Evolutionary conservation across 345 rosid species (phyloP).

Genomic region (Populus simonii): DNA sequence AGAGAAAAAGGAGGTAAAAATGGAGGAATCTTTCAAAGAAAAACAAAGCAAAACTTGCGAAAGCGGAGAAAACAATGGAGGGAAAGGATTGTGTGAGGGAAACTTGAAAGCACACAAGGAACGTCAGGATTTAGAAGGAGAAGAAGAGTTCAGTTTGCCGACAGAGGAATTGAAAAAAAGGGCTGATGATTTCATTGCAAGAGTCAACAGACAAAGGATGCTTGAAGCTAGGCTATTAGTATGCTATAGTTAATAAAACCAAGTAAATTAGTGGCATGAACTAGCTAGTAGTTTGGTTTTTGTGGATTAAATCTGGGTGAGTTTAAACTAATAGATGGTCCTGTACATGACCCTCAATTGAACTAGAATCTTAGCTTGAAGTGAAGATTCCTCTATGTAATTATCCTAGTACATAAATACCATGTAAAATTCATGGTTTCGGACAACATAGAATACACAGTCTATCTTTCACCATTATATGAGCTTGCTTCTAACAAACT

Average conservation of each 20-base stretch:
- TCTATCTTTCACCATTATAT: background rate
- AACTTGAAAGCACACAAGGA: slow-evolving; percentile 5
- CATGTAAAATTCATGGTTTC: background rate
- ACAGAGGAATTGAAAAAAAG: slow-evolving; percentile 55
- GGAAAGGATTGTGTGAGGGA: slow-evolving; percentile 1
- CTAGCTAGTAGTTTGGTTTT: background rate
- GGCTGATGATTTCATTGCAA: slow-evolving; percentile 66
- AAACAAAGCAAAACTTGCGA: slow-evolving; percentile 8
- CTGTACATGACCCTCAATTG: background rate
- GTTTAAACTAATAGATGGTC: background rate
- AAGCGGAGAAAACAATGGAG: slow-evolving; percentile 6
- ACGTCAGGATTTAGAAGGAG: slow-evolving; percentile 12
- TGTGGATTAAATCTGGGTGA: background rate
- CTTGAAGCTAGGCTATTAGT: slow-evolving; percentile 37
- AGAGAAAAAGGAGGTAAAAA: slow-evolving; percentile 13
- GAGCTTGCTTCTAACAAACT: background rate
- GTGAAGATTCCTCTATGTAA: background rate
- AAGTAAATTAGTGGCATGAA: background rate
- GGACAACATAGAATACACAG: background rate
- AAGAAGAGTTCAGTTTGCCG: slow-evolving; percentile 26
- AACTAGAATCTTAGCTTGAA: background rate
- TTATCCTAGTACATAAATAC: background rate
- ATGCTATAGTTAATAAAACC: background rate
- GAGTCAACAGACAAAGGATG: slow-evolving; percentile 54
- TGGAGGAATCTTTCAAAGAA: slow-evolving; percentile 13